Base-by-base conservation (phyloP, 768 basidiomycete genomes). In the Strobilomyces echinocephalus region DNA sequence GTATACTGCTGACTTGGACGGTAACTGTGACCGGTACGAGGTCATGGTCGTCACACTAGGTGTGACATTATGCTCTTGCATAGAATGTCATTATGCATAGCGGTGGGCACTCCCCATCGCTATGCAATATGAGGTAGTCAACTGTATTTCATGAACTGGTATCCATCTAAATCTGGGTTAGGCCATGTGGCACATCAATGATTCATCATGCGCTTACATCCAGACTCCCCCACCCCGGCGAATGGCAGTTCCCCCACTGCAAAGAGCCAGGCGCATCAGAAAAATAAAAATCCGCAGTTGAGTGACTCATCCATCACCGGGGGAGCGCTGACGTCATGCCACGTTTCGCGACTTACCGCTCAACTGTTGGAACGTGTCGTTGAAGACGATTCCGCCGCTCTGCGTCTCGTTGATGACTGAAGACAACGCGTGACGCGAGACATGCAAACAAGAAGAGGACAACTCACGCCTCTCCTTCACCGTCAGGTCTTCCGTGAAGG, bases 331-430 rank as follows among this genome's bases (percentile, higher is more conserved):
- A 61, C 57, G 45, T 60, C 55, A 55, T 49, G 45, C 28, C 18
- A 7, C 6, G 12, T 39, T 46, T 35, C 11, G 18, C 31, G 36
- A 57, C 75, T 18, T 52, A 83, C 82, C 72, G 20, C 69, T 57
- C 8, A 84, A 64, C 38, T 82, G 82, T 57, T 76, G 75, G 65
- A 85, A 70, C 0, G 76, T 78, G 54, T 89, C 87, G 55, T 87
- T 87, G 51, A 83, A 76, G 0, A 77, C 67, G 5, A 83, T 65
- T 20, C 69, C 69, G 1, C 87, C 87, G 52, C 83, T 85, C 46
- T 69, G 72, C 0, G 86, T 87, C 41, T 72, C 68, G 16, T 74
- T 67, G 46, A 82, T 59, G 46, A 88, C 85, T 87, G 15, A 0
- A 28, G n/a, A 33, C 6, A 9, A 31, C 5, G 16, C 39, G 18